Conservation (phyloP, 2,329 filamentous ascomycete species). For the Fusarium citri region DNA sequence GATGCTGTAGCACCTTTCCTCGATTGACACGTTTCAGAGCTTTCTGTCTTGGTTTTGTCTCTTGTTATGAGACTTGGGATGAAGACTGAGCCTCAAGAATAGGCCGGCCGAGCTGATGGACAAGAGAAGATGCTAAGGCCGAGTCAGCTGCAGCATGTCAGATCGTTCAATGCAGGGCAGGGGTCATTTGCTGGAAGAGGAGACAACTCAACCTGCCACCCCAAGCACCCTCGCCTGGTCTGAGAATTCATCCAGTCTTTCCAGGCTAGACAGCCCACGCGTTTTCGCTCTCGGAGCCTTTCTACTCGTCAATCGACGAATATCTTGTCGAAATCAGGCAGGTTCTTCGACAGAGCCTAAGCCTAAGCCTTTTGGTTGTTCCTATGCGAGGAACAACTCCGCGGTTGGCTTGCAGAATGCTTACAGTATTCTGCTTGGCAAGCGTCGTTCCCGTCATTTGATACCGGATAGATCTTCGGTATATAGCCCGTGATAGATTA, state of each 20-base stretch:
- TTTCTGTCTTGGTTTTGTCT: slow-evolving; percentile 1
- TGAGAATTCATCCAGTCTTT: background rate
- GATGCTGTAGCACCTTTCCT: background rate
- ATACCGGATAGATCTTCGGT: background rate
- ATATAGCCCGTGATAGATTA: background rate
- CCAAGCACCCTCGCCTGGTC: background rate
- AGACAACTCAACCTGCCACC: background rate
- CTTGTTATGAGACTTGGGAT: background rate
- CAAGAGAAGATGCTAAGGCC: background rate
- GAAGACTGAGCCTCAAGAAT: background rate
- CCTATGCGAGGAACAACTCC: background rate
- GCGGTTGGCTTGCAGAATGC: background rate
- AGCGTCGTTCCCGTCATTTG: slow-evolving; percentile 11
- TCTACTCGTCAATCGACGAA: slow-evolving; percentile 5
- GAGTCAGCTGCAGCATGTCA: slow-evolving; percentile 12
- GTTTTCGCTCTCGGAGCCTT: slow-evolving; percentile 6
- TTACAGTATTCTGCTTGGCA: slow-evolving; percentile 5
- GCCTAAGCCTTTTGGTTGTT: background rate
- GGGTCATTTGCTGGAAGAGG: slow-evolving; percentile 1
- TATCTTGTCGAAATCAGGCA: slow-evolving; percentile 4
- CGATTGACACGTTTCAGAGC: slow-evolving; percentile 27
- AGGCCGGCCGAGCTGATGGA: background rate
- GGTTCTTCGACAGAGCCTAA: background rate
- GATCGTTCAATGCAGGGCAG: slow-evolving; percentile 21
- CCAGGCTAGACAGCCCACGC: background rate